Percentiles rank a stretch among this genome's conserved stretches.
These are phyloP conservation scores for Gamsiella multidivaricata DNA, from an alignment of 192 early-diverging fungal species.

Conservation along the genomic window DNA sequence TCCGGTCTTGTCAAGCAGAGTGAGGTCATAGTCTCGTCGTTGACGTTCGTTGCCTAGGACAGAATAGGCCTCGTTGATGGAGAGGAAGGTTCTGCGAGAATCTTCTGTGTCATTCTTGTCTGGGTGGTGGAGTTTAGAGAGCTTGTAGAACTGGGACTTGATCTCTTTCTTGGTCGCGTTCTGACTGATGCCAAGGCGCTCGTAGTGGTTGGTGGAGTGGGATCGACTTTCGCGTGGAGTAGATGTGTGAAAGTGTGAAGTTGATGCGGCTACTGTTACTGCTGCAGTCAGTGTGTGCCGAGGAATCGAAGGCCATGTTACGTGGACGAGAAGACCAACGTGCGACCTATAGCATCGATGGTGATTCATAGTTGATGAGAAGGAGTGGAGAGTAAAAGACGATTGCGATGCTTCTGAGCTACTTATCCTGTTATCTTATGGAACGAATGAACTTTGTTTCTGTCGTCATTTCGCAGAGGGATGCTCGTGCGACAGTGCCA, in stretches of 20 bases:
- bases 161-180: slow-evolving; percentile 66
- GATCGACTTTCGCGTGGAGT: slow-evolving; percentile 1
- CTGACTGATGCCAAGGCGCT: slow-evolving; percentile 52
- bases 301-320: neutral
- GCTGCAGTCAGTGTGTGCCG: neutral
- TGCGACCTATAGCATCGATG: no score
- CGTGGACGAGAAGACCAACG: neutral
- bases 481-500: no score
- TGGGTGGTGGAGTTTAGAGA: slow-evolving; percentile 87
- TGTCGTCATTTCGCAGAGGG: no score
- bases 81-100: slow-evolving; percentile 77
- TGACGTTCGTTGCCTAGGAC: slow-evolving; percentile 76
- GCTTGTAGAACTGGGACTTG: slow-evolving; percentile 76
- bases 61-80: slow-evolving; percentile 90
- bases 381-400: no score
- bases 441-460: no score
- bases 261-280: neutral
- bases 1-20: slow-evolving; percentile 40
- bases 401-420: no score
- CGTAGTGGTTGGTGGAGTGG: slow-evolving; percentile 51
- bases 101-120: slow-evolving; percentile 79
- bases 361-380: no score
- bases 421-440: no score
- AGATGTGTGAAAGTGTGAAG: neutral
- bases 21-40: slow-evolving; percentile 82